phyloP scores from a whole-genome alignment of 2,329 filamentous ascomycete genomes.

The Sarocladium kiliense region DNA sequence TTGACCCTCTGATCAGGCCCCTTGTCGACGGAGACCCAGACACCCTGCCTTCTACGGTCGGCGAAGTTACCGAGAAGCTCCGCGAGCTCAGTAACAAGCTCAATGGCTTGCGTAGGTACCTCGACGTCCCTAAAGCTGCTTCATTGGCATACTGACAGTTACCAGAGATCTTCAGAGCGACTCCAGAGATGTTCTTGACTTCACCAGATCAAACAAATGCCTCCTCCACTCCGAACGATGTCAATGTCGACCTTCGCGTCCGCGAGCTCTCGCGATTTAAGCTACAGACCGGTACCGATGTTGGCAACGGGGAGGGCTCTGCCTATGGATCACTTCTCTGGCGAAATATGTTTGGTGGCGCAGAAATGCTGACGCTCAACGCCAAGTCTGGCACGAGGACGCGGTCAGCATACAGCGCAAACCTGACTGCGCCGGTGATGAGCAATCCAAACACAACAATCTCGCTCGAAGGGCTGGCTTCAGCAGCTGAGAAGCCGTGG shows the following conservation, averaged over 20 bases:
- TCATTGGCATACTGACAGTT: constrained; percentile 18
- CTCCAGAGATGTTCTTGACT: constrained; percentile 78
- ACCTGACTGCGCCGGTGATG: constrained; percentile 75
- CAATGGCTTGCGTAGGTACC: constrained; percentile 65
- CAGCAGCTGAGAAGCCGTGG: constrained; percentile 84
- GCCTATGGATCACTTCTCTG: constrained; percentile 83
- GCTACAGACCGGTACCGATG: constrained; percentile 89
- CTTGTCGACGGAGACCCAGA: constrained; percentile 65
- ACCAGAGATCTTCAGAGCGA: constrained; percentile 79
- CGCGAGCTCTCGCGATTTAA: constrained; percentile 78
- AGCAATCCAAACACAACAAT: constrained; percentile 78
- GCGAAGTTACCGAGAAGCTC: constrained; percentile 71
- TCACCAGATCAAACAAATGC: constrained; percentile 60
- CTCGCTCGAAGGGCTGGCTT: constrained; percentile 75
- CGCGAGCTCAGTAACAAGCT: constrained; percentile 69
- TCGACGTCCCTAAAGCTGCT: neutral
- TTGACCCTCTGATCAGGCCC: constrained; percentile 75
- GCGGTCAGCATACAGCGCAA: constrained; percentile 83
- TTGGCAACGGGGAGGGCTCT: constrained; percentile 90
- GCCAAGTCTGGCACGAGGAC: constrained; percentile 87
- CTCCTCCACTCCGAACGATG: constrained; percentile 66
- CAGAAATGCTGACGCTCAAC: constrained; percentile 82
- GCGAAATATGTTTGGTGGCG: constrained; percentile 91
- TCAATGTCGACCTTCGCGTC: constrained; percentile 79
- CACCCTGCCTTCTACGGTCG: constrained; percentile 63